phyloP scores from a whole-genome alignment of 768 basidiomycete species.

The Psilocybe cyanescens region DNA sequence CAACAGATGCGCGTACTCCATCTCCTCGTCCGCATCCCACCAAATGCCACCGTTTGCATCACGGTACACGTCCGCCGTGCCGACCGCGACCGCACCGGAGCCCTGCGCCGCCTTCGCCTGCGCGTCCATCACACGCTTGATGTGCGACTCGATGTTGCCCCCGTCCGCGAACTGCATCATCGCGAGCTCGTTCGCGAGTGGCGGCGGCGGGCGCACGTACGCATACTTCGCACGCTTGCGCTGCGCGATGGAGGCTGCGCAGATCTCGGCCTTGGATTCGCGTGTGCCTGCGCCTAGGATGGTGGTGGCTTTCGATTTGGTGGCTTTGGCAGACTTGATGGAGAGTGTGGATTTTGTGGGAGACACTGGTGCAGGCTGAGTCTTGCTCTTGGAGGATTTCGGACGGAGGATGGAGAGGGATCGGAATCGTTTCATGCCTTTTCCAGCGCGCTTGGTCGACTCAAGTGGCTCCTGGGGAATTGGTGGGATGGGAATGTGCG shows the following conservation, averaged over 20 bases:
- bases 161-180: constrained; percentile 74
- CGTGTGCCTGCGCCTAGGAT: background rate
- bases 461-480: constrained; percentile 18
- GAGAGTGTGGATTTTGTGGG: constrained; percentile 19
- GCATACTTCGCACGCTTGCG: constrained; percentile 59
- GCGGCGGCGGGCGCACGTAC: constrained; percentile 44
- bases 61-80: constrained; percentile 57
- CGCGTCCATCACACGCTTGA: constrained; percentile 54
- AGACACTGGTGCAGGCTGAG: constrained; percentile 19
- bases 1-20: constrained; percentile 69
- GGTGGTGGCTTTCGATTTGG: constrained; percentile 16
- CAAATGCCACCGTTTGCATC: constrained; percentile 68
- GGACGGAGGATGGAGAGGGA: constrained; percentile 55
- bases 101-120: constrained; percentile 52
- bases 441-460: constrained; percentile 12
- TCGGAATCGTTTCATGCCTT: constrained; percentile 27
- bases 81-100: constrained; percentile 20
- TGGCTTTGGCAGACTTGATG: background rate
- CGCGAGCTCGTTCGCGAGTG: constrained; percentile 67
- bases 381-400: constrained; percentile 37
- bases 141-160: constrained; percentile 58
- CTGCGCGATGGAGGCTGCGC: constrained; percentile 36
- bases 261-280: constrained; percentile 21
- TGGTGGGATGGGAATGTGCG: constrained; percentile 25
- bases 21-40: constrained; percentile 74